Percentiles rank a stretch among this genome's conserved stretches.
phyloP scores from a whole-genome alignment of 129 eudicot species.

The Flaveria linearis region DNA sequence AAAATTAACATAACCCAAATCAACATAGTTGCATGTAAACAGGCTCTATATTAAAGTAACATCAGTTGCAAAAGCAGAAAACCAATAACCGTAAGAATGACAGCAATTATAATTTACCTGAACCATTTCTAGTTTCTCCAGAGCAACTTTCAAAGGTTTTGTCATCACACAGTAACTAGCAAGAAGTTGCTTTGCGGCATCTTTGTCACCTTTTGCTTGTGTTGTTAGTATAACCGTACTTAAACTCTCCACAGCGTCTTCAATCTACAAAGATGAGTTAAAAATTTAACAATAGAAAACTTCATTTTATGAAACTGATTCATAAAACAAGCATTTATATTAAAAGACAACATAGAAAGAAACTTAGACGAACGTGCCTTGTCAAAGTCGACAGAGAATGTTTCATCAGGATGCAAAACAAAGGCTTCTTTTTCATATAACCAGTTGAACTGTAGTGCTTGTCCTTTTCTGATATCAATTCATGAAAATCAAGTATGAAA shows the following conservation, averaged over 20 bases:
- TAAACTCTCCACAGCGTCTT: conserved; percentile 77
- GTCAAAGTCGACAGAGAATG: conserved; percentile 76
- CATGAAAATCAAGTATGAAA: conserved; percentile 3
- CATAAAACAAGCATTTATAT: background rate
- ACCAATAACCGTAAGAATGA: background rate
- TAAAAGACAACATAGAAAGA: background rate
- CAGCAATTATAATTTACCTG: conserved; percentile 47
- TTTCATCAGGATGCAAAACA: conserved; percentile 62
- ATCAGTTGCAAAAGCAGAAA: background rate
- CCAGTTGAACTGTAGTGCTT: conserved; percentile 92
- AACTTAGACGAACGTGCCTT: conserved; percentile 45
- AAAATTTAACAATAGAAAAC: background rate
- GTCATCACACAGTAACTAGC: conserved; percentile 65
- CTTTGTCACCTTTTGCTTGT: conserved; percentile 92
- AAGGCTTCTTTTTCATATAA: conserved; percentile 81
- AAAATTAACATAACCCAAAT: background rate
- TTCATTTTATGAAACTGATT: background rate
- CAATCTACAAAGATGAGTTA: conserved; percentile 50
- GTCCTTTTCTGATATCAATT: conserved; percentile 70
- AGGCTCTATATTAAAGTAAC: background rate
- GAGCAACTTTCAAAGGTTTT: conserved; percentile 61
- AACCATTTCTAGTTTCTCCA: conserved; percentile 64
- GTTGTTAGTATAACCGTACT: conserved; percentile 81
- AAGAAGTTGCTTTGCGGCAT: conserved; percentile 68
- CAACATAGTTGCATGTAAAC: background rate